Evolutionary conservation across 106 monocot species (phyloP).

Genomic region (Dactylorhiza incarnata): DNA sequence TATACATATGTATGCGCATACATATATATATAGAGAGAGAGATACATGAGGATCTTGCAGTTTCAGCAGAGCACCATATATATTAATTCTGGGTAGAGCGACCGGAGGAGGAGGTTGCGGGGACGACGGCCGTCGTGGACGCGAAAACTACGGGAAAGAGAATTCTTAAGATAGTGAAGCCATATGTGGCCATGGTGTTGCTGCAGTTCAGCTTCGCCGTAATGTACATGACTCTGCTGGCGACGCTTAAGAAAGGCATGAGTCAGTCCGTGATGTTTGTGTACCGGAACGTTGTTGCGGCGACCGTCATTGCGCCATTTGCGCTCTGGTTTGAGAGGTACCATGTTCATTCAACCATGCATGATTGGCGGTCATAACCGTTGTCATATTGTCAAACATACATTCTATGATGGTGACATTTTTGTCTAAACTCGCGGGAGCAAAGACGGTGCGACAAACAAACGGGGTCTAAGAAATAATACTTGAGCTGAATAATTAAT

Average conservation of each 20-base stretch:
- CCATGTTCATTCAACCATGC: too few relatives aligned
- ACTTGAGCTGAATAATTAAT: too few relatives aligned
- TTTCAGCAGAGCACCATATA: too few relatives aligned
- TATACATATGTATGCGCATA: neutral
- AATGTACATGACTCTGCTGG: conserved; percentile 38
- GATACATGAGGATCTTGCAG: too few relatives aligned
- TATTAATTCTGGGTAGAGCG: neutral
- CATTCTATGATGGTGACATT: too few relatives aligned
- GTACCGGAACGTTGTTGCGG: conserved; percentile 41
- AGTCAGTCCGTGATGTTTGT: conserved; percentile 55
- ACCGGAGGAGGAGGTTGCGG: neutral
- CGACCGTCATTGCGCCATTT: conserved; percentile 41
- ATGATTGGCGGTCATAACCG: too few relatives aligned
- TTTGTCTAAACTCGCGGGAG: too few relatives aligned
- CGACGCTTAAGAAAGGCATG: conserved; percentile 48
- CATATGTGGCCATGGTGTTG: conserved; percentile 40
- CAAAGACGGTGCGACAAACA: too few relatives aligned
- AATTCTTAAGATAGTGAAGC: conserved; percentile 18
- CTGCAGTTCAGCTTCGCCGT: conserved; percentile 46
- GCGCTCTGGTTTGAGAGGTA: conserved; percentile 54
- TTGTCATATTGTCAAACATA: too few relatives aligned
- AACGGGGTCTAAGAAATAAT: too few relatives aligned
- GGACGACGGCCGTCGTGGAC: neutral
- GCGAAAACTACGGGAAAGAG: neutral
- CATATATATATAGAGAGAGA: neutral